These are phyloP conservation scores for Sisymbrium altissimum DNA, from an alignment of 345 rosid genomes.

Conservation along the genomic window DNA sequence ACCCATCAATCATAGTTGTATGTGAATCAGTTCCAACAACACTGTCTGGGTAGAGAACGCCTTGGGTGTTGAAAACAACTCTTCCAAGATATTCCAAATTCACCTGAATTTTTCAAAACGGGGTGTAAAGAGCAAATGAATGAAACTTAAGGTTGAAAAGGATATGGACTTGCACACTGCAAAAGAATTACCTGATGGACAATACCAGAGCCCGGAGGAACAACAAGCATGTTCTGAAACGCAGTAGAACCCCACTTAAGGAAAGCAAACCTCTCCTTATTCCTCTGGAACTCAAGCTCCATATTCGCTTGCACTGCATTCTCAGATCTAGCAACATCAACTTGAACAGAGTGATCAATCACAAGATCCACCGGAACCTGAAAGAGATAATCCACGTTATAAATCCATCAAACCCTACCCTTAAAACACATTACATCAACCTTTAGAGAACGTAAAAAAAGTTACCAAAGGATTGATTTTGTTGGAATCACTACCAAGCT, in stretches of 20 bases:
- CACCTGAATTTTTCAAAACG: constrained; percentile 44
- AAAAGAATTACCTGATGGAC: constrained; percentile 77
- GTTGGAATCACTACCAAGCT: constrained; percentile 75
- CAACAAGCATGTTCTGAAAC: constrained; percentile 90
- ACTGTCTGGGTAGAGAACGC: constrained; percentile 85
- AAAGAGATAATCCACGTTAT: neutral
- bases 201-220: constrained; percentile 95
- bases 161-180: neutral
- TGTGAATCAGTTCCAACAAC: constrained; percentile 97
- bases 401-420: neutral
- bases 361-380: constrained; percentile 99
- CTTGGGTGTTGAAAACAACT: constrained; percentile 79
- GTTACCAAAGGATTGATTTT: constrained; percentile 90
- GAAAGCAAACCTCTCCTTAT: constrained; percentile 89
- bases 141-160: neutral
- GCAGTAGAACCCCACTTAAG: constrained; percentile 98
- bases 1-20: constrained; percentile 95
- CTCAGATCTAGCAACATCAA: constrained; percentile 88
- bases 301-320: constrained; percentile 92
- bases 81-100: constrained; percentile 90
- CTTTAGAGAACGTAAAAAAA: neutral
- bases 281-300: constrained; percentile 84
- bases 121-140: neutral
- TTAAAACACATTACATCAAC: neutral
- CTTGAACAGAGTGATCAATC: constrained; percentile 94